Conservation (phyloP, 2,329 filamentous ascomycete genomes). For the Zymoseptoria pseudotritici region DNA sequence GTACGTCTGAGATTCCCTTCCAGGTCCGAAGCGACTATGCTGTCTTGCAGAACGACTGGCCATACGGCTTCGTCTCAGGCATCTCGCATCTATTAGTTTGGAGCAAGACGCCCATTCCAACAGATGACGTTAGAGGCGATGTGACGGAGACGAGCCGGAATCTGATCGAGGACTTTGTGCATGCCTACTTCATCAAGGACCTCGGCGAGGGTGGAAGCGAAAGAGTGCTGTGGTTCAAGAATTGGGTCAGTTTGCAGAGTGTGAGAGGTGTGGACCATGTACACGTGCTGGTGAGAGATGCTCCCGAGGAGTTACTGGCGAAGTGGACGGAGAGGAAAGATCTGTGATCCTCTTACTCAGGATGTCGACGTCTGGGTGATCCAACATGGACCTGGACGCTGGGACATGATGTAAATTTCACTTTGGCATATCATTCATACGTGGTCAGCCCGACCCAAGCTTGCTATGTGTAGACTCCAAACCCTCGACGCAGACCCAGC, state of each 20-base stretch:
- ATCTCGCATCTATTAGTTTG: constrained; percentile 53
- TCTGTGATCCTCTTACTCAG: constrained; percentile 4
- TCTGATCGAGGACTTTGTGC: constrained; percentile 45
- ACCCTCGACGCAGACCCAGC: too few species aligned
- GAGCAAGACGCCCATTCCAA: constrained; percentile 45
- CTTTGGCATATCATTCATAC: too few species aligned
- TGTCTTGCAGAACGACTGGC: constrained; percentile 57
- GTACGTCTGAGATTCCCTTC: constrained; percentile 46
- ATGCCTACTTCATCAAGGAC: constrained; percentile 41
- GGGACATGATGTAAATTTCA: too few species aligned
- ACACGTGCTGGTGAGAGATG: constrained; percentile 47
- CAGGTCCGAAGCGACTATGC: constrained; percentile 47
- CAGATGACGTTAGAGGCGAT: constrained; percentile 41
- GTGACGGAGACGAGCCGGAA: constrained; percentile 43
- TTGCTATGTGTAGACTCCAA: too few species aligned
- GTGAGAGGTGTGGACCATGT: constrained; percentile 53
- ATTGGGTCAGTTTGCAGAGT: constrained; percentile 54
- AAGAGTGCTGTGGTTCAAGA: constrained; percentile 58
- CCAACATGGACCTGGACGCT: too few species aligned
- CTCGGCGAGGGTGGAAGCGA: constrained; percentile 30
- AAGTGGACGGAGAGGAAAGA: constrained; percentile 25
- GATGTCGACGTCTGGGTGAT: too few species aligned
- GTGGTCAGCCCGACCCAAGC: too few species aligned
- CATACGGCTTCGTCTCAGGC: constrained; percentile 49
- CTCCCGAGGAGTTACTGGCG: constrained; percentile 30